phyloP scores from a whole-genome alignment of 1,139 yeast species.

The Maudiozyma humilis region DNA sequence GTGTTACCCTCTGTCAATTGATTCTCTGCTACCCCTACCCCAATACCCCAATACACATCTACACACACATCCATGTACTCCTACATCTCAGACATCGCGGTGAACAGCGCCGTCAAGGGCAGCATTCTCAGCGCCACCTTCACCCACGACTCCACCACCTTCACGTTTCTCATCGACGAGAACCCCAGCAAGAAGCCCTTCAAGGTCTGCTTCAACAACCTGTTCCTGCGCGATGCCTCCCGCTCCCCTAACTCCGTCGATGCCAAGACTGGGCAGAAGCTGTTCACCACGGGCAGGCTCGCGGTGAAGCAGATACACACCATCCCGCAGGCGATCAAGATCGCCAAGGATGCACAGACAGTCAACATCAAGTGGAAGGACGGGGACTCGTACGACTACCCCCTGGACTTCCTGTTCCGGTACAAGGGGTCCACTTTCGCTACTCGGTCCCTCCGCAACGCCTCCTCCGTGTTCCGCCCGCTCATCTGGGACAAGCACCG shows the following conservation, averaged over 20 bases:
- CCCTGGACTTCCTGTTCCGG: conserved; percentile 41
- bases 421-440: conserved; percentile 35
- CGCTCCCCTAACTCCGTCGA: conserved; percentile 45
- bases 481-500: conserved; percentile 38
- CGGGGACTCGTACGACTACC: conserved; percentile 42
- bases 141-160: conserved; percentile 18
- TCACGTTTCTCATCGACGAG: conserved; percentile 16
- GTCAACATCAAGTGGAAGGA: conserved; percentile 50
- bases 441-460: conserved; percentile 31
- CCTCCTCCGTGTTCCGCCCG: conserved; percentile 32
- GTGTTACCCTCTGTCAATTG: too few relatives aligned
- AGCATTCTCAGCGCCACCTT: conserved; percentile 16
- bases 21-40: too few relatives aligned
- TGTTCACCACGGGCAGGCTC: conserved; percentile 53
- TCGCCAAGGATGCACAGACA: conserved; percentile 29
- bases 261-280: conserved; percentile 50
- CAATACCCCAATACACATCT: too few relatives aligned
- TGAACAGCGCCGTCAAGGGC: conserved; percentile 8
- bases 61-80: too few relatives aligned
- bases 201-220: conserved; percentile 41
- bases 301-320: conserved; percentile 31
- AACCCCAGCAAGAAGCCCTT: conserved; percentile 15
- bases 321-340: conserved; percentile 26
- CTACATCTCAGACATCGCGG: conserved; percentile 2
- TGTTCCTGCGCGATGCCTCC: conserved; percentile 63